A percentile compares a stretch with the other conserved stretches of the same genome.
Evolutionary conservation across 768 basidiomycete genomes (phyloP).

Genomic region (Phaeotremella skinneri): DNA sequence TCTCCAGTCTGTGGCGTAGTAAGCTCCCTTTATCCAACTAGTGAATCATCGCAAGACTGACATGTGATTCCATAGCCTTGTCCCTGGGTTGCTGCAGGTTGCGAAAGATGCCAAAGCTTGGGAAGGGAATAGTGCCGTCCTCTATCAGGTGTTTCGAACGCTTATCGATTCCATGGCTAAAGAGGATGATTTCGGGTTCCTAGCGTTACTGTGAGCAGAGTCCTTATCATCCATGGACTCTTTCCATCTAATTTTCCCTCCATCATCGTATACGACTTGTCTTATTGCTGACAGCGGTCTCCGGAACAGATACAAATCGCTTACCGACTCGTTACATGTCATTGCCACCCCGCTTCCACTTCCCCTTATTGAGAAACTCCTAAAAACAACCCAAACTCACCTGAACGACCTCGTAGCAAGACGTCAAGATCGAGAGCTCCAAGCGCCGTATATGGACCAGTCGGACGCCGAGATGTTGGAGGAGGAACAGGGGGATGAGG

Average conservation of each 20-base stretch:
- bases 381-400: slow-evolving; percentile 14
- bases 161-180: slow-evolving; percentile 25
- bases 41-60: background rate
- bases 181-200: slow-evolving; percentile 23
- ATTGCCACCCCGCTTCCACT: slow-evolving; percentile 18
- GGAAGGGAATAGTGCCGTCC: slow-evolving; percentile 9
- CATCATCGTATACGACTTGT: background rate
- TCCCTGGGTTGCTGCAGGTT: slow-evolving; percentile 34
- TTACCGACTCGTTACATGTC: slow-evolving; percentile 32
- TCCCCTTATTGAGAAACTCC: slow-evolving; percentile 9
- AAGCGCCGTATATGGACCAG: slow-evolving; percentile 28
- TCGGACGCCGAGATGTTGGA: slow-evolving; percentile 22
- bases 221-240: background rate
- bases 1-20: slow-evolving; percentile 21
- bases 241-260: background rate
- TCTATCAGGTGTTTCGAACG: slow-evolving; percentile 22
- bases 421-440: slow-evolving; percentile 17
- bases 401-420: slow-evolving; percentile 14
- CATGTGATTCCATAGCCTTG: slow-evolving; percentile 15
- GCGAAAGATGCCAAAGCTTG: slow-evolving; percentile 26
- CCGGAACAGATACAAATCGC: slow-evolving; percentile 31
- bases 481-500: slow-evolving; percentile 29
- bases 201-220: slow-evolving; percentile 25
- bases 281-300: background rate
- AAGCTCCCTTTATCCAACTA: background rate